Evolutionary conservation across 352 stramenopile genomes (phyloP).

Genomic region (Globisporangium irregulare): DNA sequence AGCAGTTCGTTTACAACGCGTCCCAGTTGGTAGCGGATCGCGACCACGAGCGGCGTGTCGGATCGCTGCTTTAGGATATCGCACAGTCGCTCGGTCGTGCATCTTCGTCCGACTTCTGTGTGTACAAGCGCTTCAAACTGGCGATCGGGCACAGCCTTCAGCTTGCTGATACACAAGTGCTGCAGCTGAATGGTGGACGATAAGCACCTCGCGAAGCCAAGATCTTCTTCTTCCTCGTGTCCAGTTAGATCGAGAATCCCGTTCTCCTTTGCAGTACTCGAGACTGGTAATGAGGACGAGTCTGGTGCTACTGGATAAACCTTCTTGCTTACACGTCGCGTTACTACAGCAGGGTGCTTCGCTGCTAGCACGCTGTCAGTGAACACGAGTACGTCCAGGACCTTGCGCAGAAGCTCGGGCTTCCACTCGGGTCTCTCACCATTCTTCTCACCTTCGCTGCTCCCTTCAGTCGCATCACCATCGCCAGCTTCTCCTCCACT

Average conservation of each 20-base stretch:
- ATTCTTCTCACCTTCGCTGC: background rate
- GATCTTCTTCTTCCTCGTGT: constrained; percentile 11
- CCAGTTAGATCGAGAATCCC: constrained; percentile 1
- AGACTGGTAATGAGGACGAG: background rate
- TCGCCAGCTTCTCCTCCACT: background rate
- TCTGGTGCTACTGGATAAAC: constrained; percentile 7
- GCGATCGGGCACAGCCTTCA: constrained; percentile 44
- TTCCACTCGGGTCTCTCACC: constrained; percentile 2
- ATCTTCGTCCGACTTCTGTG: constrained; percentile 58
- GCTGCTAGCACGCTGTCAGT: constrained; percentile 51
- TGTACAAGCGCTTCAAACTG: constrained; percentile 58
- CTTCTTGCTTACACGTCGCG: constrained; percentile 16
- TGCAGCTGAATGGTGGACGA: constrained; percentile 37
- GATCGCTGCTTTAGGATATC: constrained; percentile 62
- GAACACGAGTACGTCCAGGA: constrained; percentile 58
- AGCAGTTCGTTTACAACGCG: constrained; percentile 81
- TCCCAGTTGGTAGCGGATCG: constrained; percentile 76
- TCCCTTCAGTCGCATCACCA: background rate
- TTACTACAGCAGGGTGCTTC: constrained; percentile 24
- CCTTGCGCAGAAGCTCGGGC: constrained; percentile 20
- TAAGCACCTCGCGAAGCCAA: constrained; percentile 14
- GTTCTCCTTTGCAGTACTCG: background rate
- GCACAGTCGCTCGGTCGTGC: constrained; percentile 64
- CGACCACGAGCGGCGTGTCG: constrained; percentile 58
- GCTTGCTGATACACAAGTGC: constrained; percentile 46